phyloP scores from a whole-genome alignment of 1,284 basidiomycete genomes.

The Ceratobasidium sp. region DNA sequence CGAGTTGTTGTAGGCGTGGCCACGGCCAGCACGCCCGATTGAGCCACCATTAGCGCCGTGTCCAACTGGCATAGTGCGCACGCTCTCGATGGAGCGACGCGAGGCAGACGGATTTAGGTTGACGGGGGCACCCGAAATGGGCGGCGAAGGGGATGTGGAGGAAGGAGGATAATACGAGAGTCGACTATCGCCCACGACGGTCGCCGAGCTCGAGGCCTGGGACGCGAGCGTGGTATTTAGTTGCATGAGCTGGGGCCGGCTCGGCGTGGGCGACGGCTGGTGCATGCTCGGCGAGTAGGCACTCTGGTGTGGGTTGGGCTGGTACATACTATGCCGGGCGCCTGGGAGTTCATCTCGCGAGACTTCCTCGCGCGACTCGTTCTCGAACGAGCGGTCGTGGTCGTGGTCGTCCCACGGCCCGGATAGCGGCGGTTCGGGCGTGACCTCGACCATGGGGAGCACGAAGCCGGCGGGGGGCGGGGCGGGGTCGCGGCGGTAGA shows the following conservation, averaged over 20 bases:
- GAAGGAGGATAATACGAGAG: conserved; percentile 28
- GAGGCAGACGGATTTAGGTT: conserved; percentile 45
- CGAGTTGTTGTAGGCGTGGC: conserved; percentile 30
- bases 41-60: conserved; percentile 30
- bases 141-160: conserved; percentile 63
- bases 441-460: conserved; percentile 35
- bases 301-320: conserved; percentile 24
- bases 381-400: neutral
- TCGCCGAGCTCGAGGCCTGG: conserved; percentile 43
- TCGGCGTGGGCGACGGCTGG: conserved; percentile 36
- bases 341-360: neutral
- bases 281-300: conserved; percentile 31
- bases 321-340: conserved; percentile 29
- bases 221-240: conserved; percentile 57
- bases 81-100: conserved; percentile 65
- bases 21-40: conserved; percentile 17
- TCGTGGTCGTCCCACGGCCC: conserved; percentile 45
- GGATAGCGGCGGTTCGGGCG: conserved; percentile 41
- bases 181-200: conserved; percentile 10
- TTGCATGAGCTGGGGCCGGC: conserved; percentile 48
- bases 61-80: conserved; percentile 57
- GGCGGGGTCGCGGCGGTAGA: conserved; percentile 54
- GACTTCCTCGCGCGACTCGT: neutral
- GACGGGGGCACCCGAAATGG: conserved; percentile 57
- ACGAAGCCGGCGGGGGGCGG: conserved; percentile 22